Evolutionary conservation across 768 basidiomycete species (phyloP), one percentile per base, ranked within the genome.

Genomic region (Leccinellum rugosiceps): DNA sequence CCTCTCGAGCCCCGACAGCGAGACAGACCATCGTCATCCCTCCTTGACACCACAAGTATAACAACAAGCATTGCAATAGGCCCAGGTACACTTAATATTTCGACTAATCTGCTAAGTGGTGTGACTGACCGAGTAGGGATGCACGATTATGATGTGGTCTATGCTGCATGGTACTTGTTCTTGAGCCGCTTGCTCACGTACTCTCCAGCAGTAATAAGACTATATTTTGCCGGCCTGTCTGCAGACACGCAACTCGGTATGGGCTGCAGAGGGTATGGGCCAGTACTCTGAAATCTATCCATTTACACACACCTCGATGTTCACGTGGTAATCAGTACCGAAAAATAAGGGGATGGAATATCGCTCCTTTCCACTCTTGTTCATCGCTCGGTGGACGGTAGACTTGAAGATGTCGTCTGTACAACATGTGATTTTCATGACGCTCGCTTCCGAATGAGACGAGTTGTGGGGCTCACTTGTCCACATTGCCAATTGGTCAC

Each of bases 271-370:
- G 15, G 19, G 2, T 17, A 5, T 49, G 26, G 46, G 15, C 2
- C 3, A 0, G 19, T 13, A 2, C 34, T 8, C 28, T 26, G 2
- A 35, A 35, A 41, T 30, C 19, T 6, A 3, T 41, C 14, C 3
- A 10, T 17, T 7, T 14, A 6, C 23, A 62, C 80, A 6, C 55
- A 91, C 91, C 81, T 91, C 86, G 3, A 96, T 78, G 54, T 75
- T 76, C 6, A 93, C 90, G 59, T 94, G 82, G 66, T 94, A 93
- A 68, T 95, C 91, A 9, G 86, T 88, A 1, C 94, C 94, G 61
- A 94, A 94, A 75, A 97, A 96, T 30, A 94, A 76, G 0, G 94
- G 93, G n/a, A 94, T 90, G 0, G 90, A 92, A 70, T 90, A 94
- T 30, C 94, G 81, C 19, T 77, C 75, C 32, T 78, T 74, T 4